A percentile compares a stretch with the other conserved stretches of the same genome.
These are phyloP conservation scores for Phialophora expanda DNA, from an alignment of 2,329 filamentous ascomycete genomes.

Conservation along the genomic window DNA sequence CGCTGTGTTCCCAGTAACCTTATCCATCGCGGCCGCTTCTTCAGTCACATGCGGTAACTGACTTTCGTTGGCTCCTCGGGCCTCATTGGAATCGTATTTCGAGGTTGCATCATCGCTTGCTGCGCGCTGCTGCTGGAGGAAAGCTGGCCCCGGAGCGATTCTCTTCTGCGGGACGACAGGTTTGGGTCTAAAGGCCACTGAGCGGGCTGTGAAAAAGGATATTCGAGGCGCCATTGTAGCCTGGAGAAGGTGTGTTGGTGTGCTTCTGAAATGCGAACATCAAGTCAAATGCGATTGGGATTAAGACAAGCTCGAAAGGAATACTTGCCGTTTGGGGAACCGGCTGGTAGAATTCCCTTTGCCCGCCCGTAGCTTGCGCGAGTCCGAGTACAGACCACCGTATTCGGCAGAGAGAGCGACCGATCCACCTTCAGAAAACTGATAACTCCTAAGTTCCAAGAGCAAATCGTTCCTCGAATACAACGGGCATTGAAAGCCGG, in stretches of 20 bases:
- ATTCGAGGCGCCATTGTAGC: slow-evolving; percentile 61
- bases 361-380: neutral
- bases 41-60: slow-evolving; percentile 66
- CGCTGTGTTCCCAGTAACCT: slow-evolving; percentile 61
- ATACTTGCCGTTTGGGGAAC: neutral
- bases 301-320: slow-evolving; percentile 1
- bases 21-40: slow-evolving; percentile 65
- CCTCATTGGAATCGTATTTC: slow-evolving; percentile 36
- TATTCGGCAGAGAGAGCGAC: no score
- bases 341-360: neutral
- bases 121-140: slow-evolving; percentile 39
- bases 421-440: no score
- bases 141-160: slow-evolving; percentile 35
- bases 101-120: slow-evolving; percentile 41
- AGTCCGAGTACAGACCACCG: neutral
- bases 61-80: slow-evolving; percentile 57
- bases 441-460: no score
- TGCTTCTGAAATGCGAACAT: neutral
- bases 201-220: slow-evolving; percentile 52
- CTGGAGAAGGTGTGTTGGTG: neutral
- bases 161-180: slow-evolving; percentile 36
- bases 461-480: no score
- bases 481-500: no score
- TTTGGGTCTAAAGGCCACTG: slow-evolving; percentile 37
- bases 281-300: neutral